phyloP scores from a whole-genome alignment of 441 rosid genomes.

The Arabidopsis lyrata region DNA sequence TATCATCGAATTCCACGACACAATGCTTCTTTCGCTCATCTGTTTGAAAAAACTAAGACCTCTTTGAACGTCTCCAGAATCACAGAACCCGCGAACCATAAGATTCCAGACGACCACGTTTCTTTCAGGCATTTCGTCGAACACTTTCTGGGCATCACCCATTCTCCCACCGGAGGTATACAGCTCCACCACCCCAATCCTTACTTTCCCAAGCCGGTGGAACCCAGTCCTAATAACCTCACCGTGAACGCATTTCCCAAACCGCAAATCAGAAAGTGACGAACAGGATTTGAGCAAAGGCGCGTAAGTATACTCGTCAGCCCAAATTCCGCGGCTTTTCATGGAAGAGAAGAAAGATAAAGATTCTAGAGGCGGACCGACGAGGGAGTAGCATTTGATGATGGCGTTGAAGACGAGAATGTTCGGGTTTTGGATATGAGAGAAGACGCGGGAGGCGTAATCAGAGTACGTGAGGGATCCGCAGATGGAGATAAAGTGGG shows the following conservation, averaged over 20 bases:
- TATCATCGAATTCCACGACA: conserved; percentile 83
- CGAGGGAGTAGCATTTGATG: conserved; percentile 72
- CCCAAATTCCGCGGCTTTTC: conserved; percentile 66
- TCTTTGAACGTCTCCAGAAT: conserved; percentile 61
- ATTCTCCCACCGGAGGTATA: conserved; percentile 53
- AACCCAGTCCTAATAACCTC: conserved; percentile 60
- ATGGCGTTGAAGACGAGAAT: conserved; percentile 71
- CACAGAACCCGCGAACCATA: conserved; percentile 75
- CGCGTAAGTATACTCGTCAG: conserved; percentile 81
- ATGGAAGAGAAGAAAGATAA: conserved; percentile 56
- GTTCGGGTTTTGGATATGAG: conserved; percentile 59
- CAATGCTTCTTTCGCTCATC: conserved; percentile 68
- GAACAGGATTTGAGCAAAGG: conserved; percentile 79
- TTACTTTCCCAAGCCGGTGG: conserved; percentile 56
- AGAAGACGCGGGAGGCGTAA: conserved; percentile 65
- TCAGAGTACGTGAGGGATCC: conserved; percentile 58
- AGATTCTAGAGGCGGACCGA: conserved; percentile 59
- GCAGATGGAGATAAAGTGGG: conserved; percentile 81
- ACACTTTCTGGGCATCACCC: conserved; percentile 71
- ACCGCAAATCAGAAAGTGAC: conserved; percentile 44
- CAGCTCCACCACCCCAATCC: conserved; percentile 71
- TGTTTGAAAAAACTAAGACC: conserved; percentile 59
- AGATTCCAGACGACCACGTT: conserved; percentile 80
- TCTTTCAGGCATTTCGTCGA: conserved; percentile 64
- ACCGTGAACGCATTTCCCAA: conserved; percentile 65